These are phyloP conservation scores for Boletellus ananas DNA, from an alignment of 768 basidiomycete genomes.

Conservation along the genomic window DNA sequence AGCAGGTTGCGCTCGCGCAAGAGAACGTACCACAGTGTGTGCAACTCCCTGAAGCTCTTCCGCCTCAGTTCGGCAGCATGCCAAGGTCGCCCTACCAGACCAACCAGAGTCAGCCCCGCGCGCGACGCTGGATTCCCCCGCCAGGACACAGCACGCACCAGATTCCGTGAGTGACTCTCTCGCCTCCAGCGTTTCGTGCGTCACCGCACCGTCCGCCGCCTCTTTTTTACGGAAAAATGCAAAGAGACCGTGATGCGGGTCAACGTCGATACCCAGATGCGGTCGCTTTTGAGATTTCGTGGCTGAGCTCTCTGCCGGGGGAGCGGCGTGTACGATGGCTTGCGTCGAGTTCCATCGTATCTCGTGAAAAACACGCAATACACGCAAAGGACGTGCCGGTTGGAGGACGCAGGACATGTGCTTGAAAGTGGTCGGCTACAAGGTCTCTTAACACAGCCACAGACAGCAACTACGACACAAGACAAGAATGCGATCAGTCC, in stretches of 20 bases:
- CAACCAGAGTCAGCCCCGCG: conserved; percentile 2
- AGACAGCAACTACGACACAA: not conserved
- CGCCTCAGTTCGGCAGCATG: conserved; percentile 77
- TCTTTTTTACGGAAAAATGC: conserved; percentile 68
- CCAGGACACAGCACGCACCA: conserved; percentile 28
- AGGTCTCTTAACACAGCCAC: conserved; percentile 20
- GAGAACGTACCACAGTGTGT: conserved; percentile 92
- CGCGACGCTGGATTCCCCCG: not conserved
- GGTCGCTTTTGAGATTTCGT: conserved; percentile 37
- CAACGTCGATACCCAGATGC: conserved; percentile 40
- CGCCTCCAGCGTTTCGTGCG: conserved; percentile 47
- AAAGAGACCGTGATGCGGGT: conserved; percentile 71
- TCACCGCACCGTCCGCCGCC: conserved; percentile 45
- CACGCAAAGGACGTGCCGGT: conserved; percentile 16
- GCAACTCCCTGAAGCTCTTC: conserved; percentile 91
- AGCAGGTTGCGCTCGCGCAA: conserved; percentile 87
- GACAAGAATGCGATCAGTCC: too few species aligned
- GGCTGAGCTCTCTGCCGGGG: not conserved
- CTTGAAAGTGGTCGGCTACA: not conserved
- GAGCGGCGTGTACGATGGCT: not conserved
- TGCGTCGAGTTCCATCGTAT: conserved; percentile 25
- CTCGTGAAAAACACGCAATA: conserved; percentile 9
- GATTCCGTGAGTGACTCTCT: conserved; percentile 31
- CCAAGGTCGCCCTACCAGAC: conserved; percentile 79
- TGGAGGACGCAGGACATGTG: conserved; percentile 23